These are phyloP conservation scores for Candida anglica DNA, from an alignment of 805 yeast genomes.

Conservation along the genomic window DNA sequence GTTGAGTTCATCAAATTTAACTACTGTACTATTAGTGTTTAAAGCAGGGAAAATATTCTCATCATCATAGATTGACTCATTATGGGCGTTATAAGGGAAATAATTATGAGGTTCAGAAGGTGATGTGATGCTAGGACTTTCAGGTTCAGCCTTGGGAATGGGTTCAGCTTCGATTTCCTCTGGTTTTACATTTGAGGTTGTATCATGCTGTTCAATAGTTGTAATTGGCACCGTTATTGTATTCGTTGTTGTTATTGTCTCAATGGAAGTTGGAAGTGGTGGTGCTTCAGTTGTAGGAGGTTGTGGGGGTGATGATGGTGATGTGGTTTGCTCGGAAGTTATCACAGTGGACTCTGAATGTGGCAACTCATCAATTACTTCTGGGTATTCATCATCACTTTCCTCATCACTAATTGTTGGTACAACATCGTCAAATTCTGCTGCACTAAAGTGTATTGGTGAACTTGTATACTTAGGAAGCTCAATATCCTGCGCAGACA, in stretches of 20 bases:
- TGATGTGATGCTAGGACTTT: constrained; percentile 2
- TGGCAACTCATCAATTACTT: too few relatives aligned
- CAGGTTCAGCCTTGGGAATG: neutral
- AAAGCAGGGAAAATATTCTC: constrained; percentile 25
- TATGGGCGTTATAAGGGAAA: constrained; percentile 29
- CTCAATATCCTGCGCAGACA: too few relatives aligned
- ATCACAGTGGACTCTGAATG: neutral
- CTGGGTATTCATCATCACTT: too few relatives aligned
- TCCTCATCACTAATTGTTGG: constrained; percentile 3
- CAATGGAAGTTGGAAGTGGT: too few relatives aligned
- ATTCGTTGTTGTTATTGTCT: neutral
- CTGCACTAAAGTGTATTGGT: too few relatives aligned
- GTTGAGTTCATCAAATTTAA: constrained; percentile 30
- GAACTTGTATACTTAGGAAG: too few relatives aligned
- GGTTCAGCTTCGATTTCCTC: neutral
- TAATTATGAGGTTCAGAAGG: constrained; percentile 3
- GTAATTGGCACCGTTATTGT: too few relatives aligned
- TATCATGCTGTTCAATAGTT: constrained; percentile 14
- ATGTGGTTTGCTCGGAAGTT: neutral
- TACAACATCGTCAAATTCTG: constrained; percentile 2
- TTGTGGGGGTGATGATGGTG: neutral
- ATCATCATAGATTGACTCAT: constrained; percentile 37
- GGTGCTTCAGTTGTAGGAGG: neutral
- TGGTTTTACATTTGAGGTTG: neutral
- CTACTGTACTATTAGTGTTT: constrained; percentile 16